Conservation (phyloP, 495 filamentous ascomycete species). For the Aspergillus incahuasiensis region DNA sequence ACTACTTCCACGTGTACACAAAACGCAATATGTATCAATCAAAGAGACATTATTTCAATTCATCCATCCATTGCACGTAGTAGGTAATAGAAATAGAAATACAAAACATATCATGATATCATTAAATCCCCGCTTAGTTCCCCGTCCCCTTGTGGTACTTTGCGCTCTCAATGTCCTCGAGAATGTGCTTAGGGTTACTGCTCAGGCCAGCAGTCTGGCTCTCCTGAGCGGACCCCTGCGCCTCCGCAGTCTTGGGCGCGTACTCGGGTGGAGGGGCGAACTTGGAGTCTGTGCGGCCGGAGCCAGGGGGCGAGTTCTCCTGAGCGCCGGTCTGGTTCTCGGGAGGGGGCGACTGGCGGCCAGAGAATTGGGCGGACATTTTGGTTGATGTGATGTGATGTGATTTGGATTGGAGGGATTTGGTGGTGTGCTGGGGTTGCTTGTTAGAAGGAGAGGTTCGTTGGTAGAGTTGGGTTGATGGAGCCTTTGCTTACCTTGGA, state of each 20-base stretch:
- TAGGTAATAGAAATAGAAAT: background rate
- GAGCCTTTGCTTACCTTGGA: no score
- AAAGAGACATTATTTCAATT: no score
- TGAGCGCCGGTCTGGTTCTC: conserved; percentile 65
- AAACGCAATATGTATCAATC: background rate
- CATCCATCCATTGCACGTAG: no score
- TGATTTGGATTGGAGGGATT: background rate
- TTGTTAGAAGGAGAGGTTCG: background rate
- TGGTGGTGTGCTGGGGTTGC: background rate
- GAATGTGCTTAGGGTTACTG: conserved; percentile 65
- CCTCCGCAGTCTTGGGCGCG: conserved; percentile 30
- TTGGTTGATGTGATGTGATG: conserved; percentile 1
- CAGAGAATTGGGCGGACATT: conserved; percentile 44
- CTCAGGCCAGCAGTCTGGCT: conserved; percentile 24
- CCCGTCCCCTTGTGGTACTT: conserved; percentile 52
- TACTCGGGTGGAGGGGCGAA: conserved; percentile 24
- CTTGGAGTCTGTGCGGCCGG: conserved; percentile 51
- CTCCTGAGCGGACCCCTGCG: conserved; percentile 10
- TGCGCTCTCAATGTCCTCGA: conserved; percentile 64
- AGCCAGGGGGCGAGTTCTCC: conserved; percentile 48
- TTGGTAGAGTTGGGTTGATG: no score
- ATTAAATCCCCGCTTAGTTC: conserved; percentile 2
- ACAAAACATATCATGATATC: background rate
- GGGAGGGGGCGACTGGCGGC: conserved; percentile 79
- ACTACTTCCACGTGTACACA: no score